Base-by-base conservation (phyloP, 2,329 filamentous ascomycete genomes). In the Trichophyton verrucosum region DNA sequence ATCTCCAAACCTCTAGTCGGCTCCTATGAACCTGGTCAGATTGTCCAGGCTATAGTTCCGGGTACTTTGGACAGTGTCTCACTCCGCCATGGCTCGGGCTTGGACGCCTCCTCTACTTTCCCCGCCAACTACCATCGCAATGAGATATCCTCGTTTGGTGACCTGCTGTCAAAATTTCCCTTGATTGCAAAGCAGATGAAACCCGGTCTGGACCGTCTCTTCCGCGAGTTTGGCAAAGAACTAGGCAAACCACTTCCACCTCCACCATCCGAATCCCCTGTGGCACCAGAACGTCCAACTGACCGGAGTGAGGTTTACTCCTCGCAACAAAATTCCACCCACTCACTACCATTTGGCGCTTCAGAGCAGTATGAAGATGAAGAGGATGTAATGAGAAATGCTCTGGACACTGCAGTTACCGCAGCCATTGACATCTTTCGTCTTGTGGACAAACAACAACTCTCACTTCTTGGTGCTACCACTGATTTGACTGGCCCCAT, bases 141-240 rank as follows among this genome's bases (percentile, higher is more conserved):
- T 74, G 89, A 95, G 62, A 87, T 99, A 71, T 90, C 86, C 74
- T 89, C 83, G 38, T 99, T 99, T 71, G 86, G 87, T 63, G 94
- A 97, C 65, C 80, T 99, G 13, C 80, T 99, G 47, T 88, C 89
- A 66, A 85, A 91, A 67, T 99, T 97, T 66, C 94, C 94, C 1
- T 88, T 95, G 83, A 97, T 99, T 67, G 91, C 91, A 24, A 83
- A 89, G 62, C 94, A 99, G 73, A 96, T 99, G 91, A 91, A 96
- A 67, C 83, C 87, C 1, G 94, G 94, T 0, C 75, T 99, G 38
- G 92, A 99, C 69, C 86, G 86, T 68, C 77, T 97, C 27, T 96
- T 97, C 70, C 85, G 87, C 63, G 91, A 97, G 67, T 97, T 99
- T 71, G 86, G 85, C 4, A 84, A 84, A 51, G 88, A 92, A 60